Base-by-base conservation (phyloP, 352 stramenopile genomes). In the Halophytophthora batemanensis region DNA sequence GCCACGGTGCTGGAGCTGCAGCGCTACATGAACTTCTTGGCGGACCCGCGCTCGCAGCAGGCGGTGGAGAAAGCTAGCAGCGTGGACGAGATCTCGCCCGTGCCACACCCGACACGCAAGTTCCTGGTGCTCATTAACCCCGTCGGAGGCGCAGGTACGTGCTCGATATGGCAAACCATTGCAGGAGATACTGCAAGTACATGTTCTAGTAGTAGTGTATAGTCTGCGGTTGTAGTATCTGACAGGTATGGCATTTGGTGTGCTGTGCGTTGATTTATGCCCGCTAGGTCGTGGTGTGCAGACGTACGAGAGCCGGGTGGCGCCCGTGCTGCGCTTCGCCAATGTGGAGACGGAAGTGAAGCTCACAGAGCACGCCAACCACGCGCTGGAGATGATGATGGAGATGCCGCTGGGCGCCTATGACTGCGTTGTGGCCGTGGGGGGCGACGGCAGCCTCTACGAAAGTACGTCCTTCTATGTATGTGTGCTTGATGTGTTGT, bases 101-200 rank as follows among this genome's bases (percentile, higher is more conserved):
- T 59, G 17, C 50, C 56, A 17, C 49, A 34, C 17, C 21, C 42
- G 8, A 28, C 42, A 44, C 66, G 76, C 36, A 77, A 71, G 47
- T 91, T 79, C 35, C 49, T 86, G 1, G 73, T 86, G 50, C 41
- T 92, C n/a, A 71, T 92, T 49, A 92, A 92, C 46, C 81, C 78
- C 12, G 69, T 88, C 3, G 79, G 81, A 34, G 81, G 81, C 34
- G 17, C 67, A 2, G 76, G 76, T 51, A 53, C 21, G 37, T 29
- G 8, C 4, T 29, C 18, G 7, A 38, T 1, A 28, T 22, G 12
- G 5, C n/a, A n/a, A n/a, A n/a, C n/a, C n/a, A n/a, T n/a, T n/a
- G n/a, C n/a, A n/a, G n/a, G n/a, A n/a, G n/a, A n/a, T n/a, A n/a
- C n/a, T n/a, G n/a, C n/a, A n/a, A n/a, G n/a, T n/a, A n/a, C n/a